These are phyloP conservation scores for Blastobotrys apis DNA, from an alignment of 1,139 yeast genomes.

Conservation along the genomic window DNA sequence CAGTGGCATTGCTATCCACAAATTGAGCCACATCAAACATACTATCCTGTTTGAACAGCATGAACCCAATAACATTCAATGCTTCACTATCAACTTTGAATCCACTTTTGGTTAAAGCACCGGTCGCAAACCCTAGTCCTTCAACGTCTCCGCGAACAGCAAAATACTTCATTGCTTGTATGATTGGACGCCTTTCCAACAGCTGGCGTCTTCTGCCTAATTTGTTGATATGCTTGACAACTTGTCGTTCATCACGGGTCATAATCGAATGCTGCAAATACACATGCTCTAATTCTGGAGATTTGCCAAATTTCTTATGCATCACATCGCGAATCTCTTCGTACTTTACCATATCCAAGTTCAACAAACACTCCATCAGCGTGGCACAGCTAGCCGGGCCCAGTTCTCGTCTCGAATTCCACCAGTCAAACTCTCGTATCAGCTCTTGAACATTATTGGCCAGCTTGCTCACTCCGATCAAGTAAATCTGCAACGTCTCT, in stretches of 20 bases:
- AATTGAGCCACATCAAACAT: constrained; percentile 6
- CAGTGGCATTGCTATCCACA: not conserved
- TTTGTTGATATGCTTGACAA: constrained; percentile 11
- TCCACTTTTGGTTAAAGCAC: constrained; percentile 9
- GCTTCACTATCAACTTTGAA: constrained; percentile 7
- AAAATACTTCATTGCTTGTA: constrained; percentile 13
- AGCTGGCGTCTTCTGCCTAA: constrained; percentile 5
- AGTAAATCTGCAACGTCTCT: constrained; percentile 19
- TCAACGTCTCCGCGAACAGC: constrained; percentile 11
- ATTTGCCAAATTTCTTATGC: constrained; percentile 8
- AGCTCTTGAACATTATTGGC: constrained; percentile 21
- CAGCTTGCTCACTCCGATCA: constrained; percentile 19
- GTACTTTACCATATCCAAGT: constrained; percentile 3
- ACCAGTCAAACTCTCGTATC: constrained; percentile 20
- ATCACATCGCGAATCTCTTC: constrained; percentile 1
- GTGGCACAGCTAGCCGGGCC: constrained; percentile 6
- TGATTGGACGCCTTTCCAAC: constrained; percentile 7
- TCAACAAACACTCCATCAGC: constrained; percentile 9
- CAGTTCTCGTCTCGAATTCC: constrained; percentile 15
- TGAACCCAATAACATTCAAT: constrained; percentile 3
- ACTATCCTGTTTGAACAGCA: constrained; percentile 5
- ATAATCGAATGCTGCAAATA: constrained; percentile 18
- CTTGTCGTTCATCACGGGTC: constrained; percentile 12
- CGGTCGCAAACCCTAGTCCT: constrained; percentile 13
- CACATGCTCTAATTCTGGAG: constrained; percentile 18